Percentiles rank a stretch among this genome's conserved stretches.
Evolutionary conservation across 805 yeast genomes (phyloP).

Genomic region (Candida sithepensis): DNA sequence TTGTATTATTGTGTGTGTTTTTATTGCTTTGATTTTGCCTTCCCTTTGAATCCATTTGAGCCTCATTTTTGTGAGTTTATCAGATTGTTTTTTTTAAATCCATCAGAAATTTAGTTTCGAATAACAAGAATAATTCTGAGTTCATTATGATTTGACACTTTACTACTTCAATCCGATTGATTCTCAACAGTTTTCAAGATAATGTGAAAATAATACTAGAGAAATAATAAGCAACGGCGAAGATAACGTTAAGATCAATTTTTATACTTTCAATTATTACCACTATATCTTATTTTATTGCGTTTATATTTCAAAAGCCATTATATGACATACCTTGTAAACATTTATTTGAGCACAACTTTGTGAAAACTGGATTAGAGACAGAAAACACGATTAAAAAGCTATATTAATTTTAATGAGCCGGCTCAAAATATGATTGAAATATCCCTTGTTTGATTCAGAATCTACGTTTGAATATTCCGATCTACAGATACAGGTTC

Average conservation of each 20-base stretch:
- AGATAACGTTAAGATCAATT: background rate
- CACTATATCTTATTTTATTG: background rate
- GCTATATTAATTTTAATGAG: background rate
- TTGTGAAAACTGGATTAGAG: background rate
- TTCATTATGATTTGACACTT: no score
- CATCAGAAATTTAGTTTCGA: no score
- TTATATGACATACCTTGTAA: background rate
- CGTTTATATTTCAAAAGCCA: background rate
- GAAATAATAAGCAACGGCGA: background rate
- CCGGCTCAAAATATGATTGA: background rate
- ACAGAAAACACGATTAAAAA: background rate
- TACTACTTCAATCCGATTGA: no score
- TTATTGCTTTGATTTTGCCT: no score
- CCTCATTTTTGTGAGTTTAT: no score
- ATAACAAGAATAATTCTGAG: no score
- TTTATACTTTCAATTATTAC: conserved; percentile 1
- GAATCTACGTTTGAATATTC: background rate
- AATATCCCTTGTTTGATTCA: background rate
- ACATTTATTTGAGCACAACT: background rate
- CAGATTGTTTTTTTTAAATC: no score
- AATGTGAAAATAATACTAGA: background rate
- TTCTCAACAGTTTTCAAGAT: background rate
- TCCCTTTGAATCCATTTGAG: no score
- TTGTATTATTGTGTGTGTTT: no score
- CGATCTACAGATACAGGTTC: background rate